Evolutionary conservation across 495 filamentous ascomycete genomes (phyloP), one percentile per base, ranked within the genome.

Genomic region (Lasiosphaeria ovina): DNA sequence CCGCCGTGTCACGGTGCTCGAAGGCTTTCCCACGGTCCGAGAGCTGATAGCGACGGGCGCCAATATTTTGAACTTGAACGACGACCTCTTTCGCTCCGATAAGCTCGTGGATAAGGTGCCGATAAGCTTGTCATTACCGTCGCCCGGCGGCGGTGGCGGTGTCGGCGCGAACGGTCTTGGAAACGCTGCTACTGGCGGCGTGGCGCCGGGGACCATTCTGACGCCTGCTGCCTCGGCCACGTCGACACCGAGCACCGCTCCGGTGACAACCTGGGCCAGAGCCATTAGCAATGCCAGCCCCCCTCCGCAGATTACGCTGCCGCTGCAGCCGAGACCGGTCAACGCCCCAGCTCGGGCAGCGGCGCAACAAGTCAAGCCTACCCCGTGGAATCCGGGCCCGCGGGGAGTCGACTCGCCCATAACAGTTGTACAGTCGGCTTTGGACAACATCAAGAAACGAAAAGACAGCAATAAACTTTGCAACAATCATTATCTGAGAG

Each of bases 401-500:
- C 77, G 81, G 40, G 79, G 78, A 5, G 62, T 85, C 38, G 74
- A 83, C 14, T 67, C 78, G 4, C 73, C 79, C 1, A 82, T 85
- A 32, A 69, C 74, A 7, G 61, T 79, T 0, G 78, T 80, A 16
- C 63, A 68, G n/a, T 79, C 87, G 31, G 83, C 83, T n/a, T 79
- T 91, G 57, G 93, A 96, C 62, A 83, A 80, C 55, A 79, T 85
- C 64, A 90, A 89, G 64, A 90, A 90, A 68, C 83, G 90, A 54
- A 83, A 89, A 59, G 89, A 90, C 66, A 79, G 77, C 31, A 75
- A 90, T 65, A 94, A 95, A 68, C 75, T 93, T 32, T 96, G 92
- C 82, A 94, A 94, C 70, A 89, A 91, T 62, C 85, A 92, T 71
- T 93, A 87, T 71, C 77, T 96, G 34, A 83, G 90, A 35, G 83